Evolutionary conservation across 345 rosid species (phyloP), one percentile per base, ranked within the genome.

Genomic region (Eutrema yunnanense): DNA sequence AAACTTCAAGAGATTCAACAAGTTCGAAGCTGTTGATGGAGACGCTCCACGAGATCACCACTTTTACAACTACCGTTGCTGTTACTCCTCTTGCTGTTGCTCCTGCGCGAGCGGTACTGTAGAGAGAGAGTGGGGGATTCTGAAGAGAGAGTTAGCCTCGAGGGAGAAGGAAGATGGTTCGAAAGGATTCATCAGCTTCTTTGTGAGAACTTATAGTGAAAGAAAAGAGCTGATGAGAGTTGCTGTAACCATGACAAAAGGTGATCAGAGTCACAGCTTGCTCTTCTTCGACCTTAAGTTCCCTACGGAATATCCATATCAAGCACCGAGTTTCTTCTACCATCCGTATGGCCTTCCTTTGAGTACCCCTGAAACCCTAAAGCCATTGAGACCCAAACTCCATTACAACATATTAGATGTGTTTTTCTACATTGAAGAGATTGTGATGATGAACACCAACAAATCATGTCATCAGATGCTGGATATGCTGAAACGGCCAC

Each of bases 201-300:
- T 65, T 8, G 62, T 65, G 33, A 65, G 63, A 59, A 47, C 68
- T 33, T 77, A 65, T n/a, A 19, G 4, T 29, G 57, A 60, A 5
- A 49, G 80, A 58, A 71, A 50, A 65, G 76, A 71, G 60, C 72
- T 77, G 2, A 71, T 77, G 80, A 77, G 80, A 64, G 66, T 70
- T 57, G 76, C 42, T 71, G 72, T 40, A 38, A 56, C 71, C 2
- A 9, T 32, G 27, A 56, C 36, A 29, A 16, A 51, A 4, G 33
- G 10, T 27, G 48, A 76, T 48, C 37, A 1, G 51, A 62, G 52
- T 34, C 76, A 76, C 13, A 58, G 67, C 8, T 49, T 77, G 72
- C 71, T 71, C 72, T 58, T 71, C 37, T 77, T 77, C 6, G 80
- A 77, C 29, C 3, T 77, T 34, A 58, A 42, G 67, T 77, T 77